A percentile compares a stretch with the other conserved stretches of the same genome.
phyloP scores from a whole-genome alignment of 805 yeast species.

The Pichia ethanolica region DNA sequence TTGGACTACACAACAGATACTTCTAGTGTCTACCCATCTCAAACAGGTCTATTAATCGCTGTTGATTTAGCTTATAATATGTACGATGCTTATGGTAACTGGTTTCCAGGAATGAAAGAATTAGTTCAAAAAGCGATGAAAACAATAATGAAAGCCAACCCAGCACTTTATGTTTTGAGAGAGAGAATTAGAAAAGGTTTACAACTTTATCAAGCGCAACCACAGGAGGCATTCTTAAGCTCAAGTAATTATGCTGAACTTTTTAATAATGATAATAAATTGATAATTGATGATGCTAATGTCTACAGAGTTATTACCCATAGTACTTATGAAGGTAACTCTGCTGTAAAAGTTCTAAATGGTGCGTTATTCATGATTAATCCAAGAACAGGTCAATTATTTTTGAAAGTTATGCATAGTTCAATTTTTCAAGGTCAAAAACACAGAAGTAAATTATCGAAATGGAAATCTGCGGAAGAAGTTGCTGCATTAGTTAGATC shows the following conservation, averaged over 20 bases:
- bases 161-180: conserved; percentile 82
- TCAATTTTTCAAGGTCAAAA: conserved; percentile 97
- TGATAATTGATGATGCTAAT: conserved; percentile 89
- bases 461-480: conserved; percentile 98
- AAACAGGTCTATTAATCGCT: conserved; percentile 86
- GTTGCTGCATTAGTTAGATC: conserved; percentile 87
- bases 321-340: conserved; percentile 85
- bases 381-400: conserved; percentile 86
- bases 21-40: conserved; percentile 79
- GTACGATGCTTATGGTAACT: conserved; percentile 94
- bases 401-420: conserved; percentile 83
- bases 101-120: conserved; percentile 94
- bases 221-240: conserved; percentile 84
- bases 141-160: conserved; percentile 90
- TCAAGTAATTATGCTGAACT: conserved; percentile 87
- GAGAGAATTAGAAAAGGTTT: conserved; percentile 92
- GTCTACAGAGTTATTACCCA: conserved; percentile 91
- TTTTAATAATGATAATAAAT: conserved; percentile 73
- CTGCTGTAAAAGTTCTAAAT: conserved; percentile 86
- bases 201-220: conserved; percentile 88
- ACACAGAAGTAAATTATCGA: conserved; percentile 84
- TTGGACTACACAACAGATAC: conserved; percentile 89
- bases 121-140: conserved; percentile 86
- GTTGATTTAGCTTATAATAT: conserved; percentile 92
- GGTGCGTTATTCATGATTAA: conserved; percentile 88